Evolutionary conservation across 306 rosid species (phyloP), one percentile per base, ranked within the genome.

Genomic region (Dicorynia guianensis): DNA sequence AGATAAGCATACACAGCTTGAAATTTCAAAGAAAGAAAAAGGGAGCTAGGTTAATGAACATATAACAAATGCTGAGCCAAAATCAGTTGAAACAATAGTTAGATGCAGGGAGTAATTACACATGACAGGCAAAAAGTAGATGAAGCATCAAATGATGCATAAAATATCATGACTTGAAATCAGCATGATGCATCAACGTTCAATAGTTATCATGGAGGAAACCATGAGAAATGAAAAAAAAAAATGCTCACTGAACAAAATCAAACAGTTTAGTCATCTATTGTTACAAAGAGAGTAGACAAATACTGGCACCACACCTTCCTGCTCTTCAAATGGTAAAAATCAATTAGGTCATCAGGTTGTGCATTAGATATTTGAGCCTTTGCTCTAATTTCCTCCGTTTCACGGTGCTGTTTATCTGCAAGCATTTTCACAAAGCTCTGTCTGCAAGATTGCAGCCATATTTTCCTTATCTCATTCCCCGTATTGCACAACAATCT

Each of bases 291-390:
- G 60, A 59, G 18, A 43, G 54, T 33, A 77, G 56, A 85, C 75
- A 52, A 44, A 76, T 42, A 25, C 43, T 52, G 72, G 35, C 33
- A 30, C 12, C 61, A 65, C 82, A 96, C 99, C 98, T 92, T 96
- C 87, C 97, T 85, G 88, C 98, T 96, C 90, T 96, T 96, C 81
- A 96, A 80, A 88, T 96, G 99, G 87, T 92, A 92, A 78, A 96
- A 96, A 62, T 93, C 99, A 80, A 96, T 96, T 62, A 96, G 98
- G 79, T 96, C 99, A 75, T 96, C 98, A 10, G 99, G 99, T 67
- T 96, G 99, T 25, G 98, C 97, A 85, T 92, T 85, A 55, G 89
- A 87, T 76, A 89, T 86, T 69, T 90, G 97, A 17, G 99, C 93
- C 89, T 85, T 89, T 4, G 96, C 98, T 76, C 82, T 90, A 74